phyloP scores from a whole-genome alignment of 495 filamentous ascomycete species.

The Penicillium arizonense region DNA sequence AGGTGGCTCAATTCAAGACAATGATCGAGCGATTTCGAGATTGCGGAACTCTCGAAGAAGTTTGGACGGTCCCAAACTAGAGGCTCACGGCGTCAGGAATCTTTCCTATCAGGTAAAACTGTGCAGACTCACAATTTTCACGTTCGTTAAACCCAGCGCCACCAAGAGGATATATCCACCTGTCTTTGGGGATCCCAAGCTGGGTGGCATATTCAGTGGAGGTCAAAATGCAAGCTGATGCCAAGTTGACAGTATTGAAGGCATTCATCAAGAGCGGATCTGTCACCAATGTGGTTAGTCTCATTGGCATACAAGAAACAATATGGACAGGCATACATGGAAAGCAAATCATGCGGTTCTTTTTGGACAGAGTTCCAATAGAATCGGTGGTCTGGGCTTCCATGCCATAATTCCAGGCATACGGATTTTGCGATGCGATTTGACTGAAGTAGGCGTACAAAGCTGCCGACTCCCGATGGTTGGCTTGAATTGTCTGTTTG shows the following conservation, averaged over 20 bases:
- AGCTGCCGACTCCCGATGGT: conserved; percentile 44
- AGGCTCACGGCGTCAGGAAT: background rate
- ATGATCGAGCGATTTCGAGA: conserved; percentile 50
- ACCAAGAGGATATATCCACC: conserved; percentile 56
- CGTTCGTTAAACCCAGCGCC: conserved; percentile 52
- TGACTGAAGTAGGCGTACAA: conserved; percentile 51
- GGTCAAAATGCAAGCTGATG: conserved; percentile 52
- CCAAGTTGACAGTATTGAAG: conserved; percentile 58
- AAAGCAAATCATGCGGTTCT: conserved; percentile 55
- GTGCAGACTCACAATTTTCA: conserved; percentile 36
- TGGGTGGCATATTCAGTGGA: conserved; percentile 44
- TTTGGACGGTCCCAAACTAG: conserved; percentile 56
- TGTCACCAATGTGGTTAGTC: conserved; percentile 13
- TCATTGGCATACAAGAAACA: background rate
- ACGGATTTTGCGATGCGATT: conserved; percentile 41
- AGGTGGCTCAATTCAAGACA: conserved; percentile 35
- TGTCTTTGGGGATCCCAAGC: conserved; percentile 45
- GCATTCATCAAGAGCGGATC: conserved; percentile 62
- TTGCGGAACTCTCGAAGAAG: conserved; percentile 45
- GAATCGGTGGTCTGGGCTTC: conserved; percentile 28
- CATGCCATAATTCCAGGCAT: conserved; percentile 48
- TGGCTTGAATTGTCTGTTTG: conserved; percentile 44
- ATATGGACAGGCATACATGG: conserved; percentile 36
- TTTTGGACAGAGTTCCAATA: conserved; percentile 45
- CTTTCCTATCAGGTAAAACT: background rate